Evolutionary conservation across 1,284 basidiomycete species (phyloP), one percentile per base, ranked within the genome.

Genomic region (Veloporphyrellus conicus): DNA sequence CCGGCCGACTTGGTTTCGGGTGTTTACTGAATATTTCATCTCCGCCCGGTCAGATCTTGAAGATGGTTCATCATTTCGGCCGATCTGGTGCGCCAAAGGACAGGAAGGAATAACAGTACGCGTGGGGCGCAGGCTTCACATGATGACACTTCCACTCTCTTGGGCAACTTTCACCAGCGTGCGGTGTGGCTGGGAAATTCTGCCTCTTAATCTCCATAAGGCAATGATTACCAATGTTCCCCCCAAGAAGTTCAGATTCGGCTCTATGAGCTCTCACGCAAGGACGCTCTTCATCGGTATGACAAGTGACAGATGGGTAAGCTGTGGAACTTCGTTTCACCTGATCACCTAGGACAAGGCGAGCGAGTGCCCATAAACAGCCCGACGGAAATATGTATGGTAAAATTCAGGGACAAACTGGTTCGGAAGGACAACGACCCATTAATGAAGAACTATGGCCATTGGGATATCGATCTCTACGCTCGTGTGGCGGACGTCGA

Each of bases 371-470:
- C n/a, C n/a, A n/a, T n/a, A n/a, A n/a, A n/a, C n/a, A n/a, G n/a
- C n/a, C n/a, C n/a, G n/a, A n/a, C n/a, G n/a, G n/a, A n/a, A n/a
- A 25, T 25, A 25, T 4, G 23, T 25, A 25, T 25, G 23, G 23
- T 25, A 4, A 5, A 25, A 25, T 8, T 25, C 23, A 25, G 23
- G 23, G 23, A 25, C 23, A 25, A 25, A 25, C 4, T 25, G 23
- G 8, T 8, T 8, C 23, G 8, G 23, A 25, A 8, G 23, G 23
- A 8, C 23, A 25, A 25, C n/a, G n/a, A n/a, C n/a, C 4, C 84
- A 87, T 63, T 87, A n/a, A 34, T 7, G 11, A 18, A 16, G n/a
- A 18, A 7, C 8, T 7, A 18, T 7, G 8, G n/a, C 6, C 16
- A 11, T n/a, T 34, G 6, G 32, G 16, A 18, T 18, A 11, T 11